Base-by-base conservation (phyloP, 2,329 filamentous ascomycete species). In the Aspergillus sp. region DNA sequence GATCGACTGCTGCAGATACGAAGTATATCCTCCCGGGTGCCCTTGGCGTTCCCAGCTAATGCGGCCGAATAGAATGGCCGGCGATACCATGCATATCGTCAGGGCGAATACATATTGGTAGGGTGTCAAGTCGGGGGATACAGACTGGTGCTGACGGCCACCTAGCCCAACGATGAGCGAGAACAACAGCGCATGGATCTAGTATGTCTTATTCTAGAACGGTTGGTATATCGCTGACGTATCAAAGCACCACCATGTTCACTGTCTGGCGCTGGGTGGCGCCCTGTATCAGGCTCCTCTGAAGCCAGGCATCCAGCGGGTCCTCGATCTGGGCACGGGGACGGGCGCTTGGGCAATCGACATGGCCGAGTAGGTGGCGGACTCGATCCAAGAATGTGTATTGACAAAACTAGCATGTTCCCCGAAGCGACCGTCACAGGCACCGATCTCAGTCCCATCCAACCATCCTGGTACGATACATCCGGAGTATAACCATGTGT, bases 321-420 rank as follows among this genome's bases (percentile, higher is more conserved):
- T 67, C 4, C 58, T 74, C n/a, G 71, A 73, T 55, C 56, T 77
- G 4, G 73, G 73, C 20, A 76, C 73, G 0, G 70, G 69, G 5
- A 71, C 69, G 1, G 69, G 70, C 4, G 67, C 68, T 2, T 74
- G 71, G 71, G 69, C 70, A 7, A 72, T 74, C n/a, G 69, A 73
- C 40, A 64, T 71, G 52, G 70, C 68, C 60, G 61, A 58, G 60
- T 57, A 52, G 23, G 50, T 23, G 23, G 32, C 40, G 7, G n/a
- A 20, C 20, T 17, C 25, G 16, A 34, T 14, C 36, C 14, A 16
- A n/a, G 14, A 4, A 14, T 29, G 13, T 32, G 3, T 19, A 29
- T 38, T 52, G 25, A 52, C 45, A 42, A 16, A 4, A 7, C 40
- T 6, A 58, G 58, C 60, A 36, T 64, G 16, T 60, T 64, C 49